These are phyloP conservation scores for Solanum etuberosum DNA, from an alignment of 257 asterid genomes.

Conservation along the genomic window DNA sequence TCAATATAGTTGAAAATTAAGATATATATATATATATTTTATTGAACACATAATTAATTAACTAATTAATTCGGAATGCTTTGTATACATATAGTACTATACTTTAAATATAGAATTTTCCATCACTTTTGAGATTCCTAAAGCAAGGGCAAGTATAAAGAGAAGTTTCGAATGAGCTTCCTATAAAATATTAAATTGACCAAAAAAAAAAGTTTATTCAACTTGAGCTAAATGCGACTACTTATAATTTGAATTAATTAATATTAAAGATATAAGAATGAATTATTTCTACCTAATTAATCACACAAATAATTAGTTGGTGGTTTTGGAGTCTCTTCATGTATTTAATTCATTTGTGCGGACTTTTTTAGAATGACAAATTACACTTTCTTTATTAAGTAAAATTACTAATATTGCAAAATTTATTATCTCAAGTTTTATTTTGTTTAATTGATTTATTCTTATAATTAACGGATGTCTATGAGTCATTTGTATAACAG, in stretches of 20 bases:
- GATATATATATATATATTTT: no score
- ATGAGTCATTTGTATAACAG: no score
- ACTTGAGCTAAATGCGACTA: not conserved
- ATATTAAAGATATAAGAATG: not conserved
- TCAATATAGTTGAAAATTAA: not conserved
- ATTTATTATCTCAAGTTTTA: not conserved
- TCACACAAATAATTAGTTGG: not conserved
- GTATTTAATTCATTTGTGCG: not conserved
- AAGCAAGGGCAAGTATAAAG: not conserved
- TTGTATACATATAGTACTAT: not conserved
- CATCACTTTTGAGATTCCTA: not conserved
- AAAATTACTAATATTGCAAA: not conserved
- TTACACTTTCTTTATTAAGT: not conserved
- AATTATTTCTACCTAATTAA: not conserved
- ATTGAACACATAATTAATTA: not conserved
- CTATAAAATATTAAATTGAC: not conserved
- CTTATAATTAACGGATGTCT: not conserved
- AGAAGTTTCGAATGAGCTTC: not conserved
- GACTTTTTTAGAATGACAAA: not conserved
- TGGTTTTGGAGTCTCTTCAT: not conserved
- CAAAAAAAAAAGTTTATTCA: not conserved
- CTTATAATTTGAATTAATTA: not conserved
- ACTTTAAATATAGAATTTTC: not conserved
- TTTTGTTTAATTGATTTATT: not conserved
- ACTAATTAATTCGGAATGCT: not conserved